Conservation (phyloP, 139 green algal species). For the Tetradesmus obliquus region DNA sequence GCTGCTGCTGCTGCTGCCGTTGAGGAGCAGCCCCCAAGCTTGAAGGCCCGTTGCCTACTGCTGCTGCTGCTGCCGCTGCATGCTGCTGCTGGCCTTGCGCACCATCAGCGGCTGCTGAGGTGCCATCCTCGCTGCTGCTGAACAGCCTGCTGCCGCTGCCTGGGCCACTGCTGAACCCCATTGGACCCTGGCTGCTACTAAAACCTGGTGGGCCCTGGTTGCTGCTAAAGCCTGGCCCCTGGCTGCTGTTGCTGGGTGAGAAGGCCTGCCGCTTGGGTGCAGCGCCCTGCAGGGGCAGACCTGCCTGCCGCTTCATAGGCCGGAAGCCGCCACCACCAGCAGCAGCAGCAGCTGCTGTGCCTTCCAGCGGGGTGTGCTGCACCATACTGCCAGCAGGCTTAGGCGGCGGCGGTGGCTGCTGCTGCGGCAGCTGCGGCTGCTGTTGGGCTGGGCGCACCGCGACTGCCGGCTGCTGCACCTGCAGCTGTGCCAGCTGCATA, state of each 20-base stretch:
- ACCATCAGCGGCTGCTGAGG: neutral
- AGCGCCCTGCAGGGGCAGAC: neutral
- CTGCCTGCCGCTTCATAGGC: conserved; percentile 31
- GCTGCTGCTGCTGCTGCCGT: neutral
- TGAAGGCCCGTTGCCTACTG: neutral
- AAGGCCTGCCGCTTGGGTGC: neutral
- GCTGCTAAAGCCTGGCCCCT: neutral
- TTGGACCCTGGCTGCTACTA: neutral
- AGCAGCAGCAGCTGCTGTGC: neutral
- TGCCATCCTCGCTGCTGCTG: neutral
- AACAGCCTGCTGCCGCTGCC: neutral
- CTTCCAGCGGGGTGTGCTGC: neutral
- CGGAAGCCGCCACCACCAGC: neutral
- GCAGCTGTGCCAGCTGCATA: neutral
- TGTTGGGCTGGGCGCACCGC: neutral
- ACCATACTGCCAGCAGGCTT: neutral
- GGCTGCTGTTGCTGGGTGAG: neutral
- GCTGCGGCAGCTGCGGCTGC: neutral
- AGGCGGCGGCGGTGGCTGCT: neutral
- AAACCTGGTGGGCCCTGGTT: neutral
- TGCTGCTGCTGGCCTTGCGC: neutral
- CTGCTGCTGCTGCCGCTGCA: neutral
- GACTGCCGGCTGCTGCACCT: neutral
- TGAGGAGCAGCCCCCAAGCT: too few species aligned
- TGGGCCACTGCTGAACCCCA: neutral